Conservation (phyloP, 257 asterid genomes). For the Solanum gandarillasii region DNA sequence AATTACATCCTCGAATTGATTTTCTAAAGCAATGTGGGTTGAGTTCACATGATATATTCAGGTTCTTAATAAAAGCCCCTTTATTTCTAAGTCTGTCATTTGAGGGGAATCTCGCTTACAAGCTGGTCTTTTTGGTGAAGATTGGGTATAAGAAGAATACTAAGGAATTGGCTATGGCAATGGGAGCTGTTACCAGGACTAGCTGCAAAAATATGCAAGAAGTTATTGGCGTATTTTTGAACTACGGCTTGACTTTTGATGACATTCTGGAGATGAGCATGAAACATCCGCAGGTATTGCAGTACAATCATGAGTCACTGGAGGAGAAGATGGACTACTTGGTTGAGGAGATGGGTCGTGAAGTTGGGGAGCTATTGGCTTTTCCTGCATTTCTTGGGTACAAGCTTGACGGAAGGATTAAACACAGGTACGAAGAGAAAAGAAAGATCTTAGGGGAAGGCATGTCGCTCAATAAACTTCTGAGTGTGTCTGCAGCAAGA, state of each 20-base stretch:
- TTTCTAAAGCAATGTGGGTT: slow-evolving; percentile 77
- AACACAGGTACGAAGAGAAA: slow-evolving; percentile 67
- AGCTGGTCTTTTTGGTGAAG: slow-evolving; percentile 59
- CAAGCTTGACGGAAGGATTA: slow-evolving; percentile 70
- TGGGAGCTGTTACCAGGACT: slow-evolving; percentile 90
- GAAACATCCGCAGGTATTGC: slow-evolving; percentile 80
- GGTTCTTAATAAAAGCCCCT: slow-evolving; percentile 70
- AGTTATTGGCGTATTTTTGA: slow-evolving; percentile 51
- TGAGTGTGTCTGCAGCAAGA: slow-evolving; percentile 62
- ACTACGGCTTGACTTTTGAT: slow-evolving; percentile 60
- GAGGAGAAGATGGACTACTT: slow-evolving; percentile 77
- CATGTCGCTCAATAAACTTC: slow-evolving; percentile 74
- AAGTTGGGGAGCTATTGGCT: slow-evolving; percentile 63
- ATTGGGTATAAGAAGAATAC: slow-evolving; percentile 58
- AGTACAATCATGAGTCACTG: slow-evolving; percentile 64
- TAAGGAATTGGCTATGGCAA: slow-evolving; percentile 64
- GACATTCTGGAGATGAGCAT: slow-evolving; percentile 79
- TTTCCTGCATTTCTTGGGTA: slow-evolving; percentile 93
- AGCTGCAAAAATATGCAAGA: slow-evolving; percentile 82
- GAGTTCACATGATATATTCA: slow-evolving; percentile 48
- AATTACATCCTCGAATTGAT: slow-evolving; percentile 68
- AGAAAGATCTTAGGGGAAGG: slow-evolving; percentile 56
- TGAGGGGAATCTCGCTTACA: slow-evolving; percentile 53
- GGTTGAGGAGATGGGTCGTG: slow-evolving; percentile 83
- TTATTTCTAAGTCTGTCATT: slow-evolving; percentile 68